These are phyloP conservation scores for Cerioporus squamosus DNA, from an alignment of 1,284 basidiomycete species.

Conservation along the genomic window DNA sequence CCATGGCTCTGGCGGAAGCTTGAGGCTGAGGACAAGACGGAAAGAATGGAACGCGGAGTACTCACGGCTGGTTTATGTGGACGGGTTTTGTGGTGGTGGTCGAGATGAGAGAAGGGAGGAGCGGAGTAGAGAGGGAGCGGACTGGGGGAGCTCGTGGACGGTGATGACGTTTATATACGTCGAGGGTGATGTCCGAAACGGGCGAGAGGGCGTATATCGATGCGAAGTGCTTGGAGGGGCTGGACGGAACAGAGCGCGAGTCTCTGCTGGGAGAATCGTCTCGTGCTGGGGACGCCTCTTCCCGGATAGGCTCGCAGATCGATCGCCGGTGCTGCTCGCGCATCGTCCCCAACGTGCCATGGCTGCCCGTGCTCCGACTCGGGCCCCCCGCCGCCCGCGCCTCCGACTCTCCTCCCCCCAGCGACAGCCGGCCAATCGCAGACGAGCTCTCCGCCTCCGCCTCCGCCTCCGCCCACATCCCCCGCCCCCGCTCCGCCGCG, in stretches of 20 bases:
- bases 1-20: conserved; percentile 45
- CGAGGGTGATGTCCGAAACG: conserved; percentile 34
- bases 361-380: not conserved
- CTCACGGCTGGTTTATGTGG: conserved; percentile 53
- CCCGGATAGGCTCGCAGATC: conserved; percentile 57
- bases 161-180: conserved; percentile 59
- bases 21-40: conserved; percentile 7
- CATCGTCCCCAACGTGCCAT: not conserved
- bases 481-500: conserved; percentile 24
- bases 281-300: conserved; percentile 38
- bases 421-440: conserved; percentile 29
- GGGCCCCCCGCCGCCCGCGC: conserved; percentile 2
- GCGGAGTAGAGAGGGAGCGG: conserved; percentile 53
- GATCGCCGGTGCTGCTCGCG: conserved; percentile 31
- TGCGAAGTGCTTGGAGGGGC: conserved; percentile 7
- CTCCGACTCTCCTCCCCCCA: conserved; percentile 21
- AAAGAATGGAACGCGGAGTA: conserved; percentile 10
- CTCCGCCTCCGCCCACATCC: conserved; percentile 14
- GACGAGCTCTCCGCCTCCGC: conserved; percentile 23
- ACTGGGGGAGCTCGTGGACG: conserved; percentile 49
- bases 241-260: conserved; percentile 11
- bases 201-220: conserved; percentile 24
- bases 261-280: conserved; percentile 13
- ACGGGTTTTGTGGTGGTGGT: conserved; percentile 66
- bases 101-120: conserved; percentile 62